These are phyloP conservation scores for Monosporozyma solicola DNA, from an alignment of 805 yeast genomes.

Conservation along the genomic window DNA sequence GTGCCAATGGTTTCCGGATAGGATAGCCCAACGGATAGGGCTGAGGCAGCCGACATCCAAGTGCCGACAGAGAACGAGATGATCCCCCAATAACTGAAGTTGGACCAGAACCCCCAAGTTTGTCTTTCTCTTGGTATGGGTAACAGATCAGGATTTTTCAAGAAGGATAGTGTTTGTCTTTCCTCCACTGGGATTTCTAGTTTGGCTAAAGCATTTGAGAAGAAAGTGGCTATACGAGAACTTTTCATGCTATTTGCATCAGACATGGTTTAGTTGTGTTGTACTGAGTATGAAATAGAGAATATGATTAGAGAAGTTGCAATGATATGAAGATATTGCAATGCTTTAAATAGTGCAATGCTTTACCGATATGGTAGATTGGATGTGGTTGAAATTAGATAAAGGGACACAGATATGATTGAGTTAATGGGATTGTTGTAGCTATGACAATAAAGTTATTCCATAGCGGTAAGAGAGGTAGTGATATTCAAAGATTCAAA, in stretches of 20 bases:
- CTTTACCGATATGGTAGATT: neutral
- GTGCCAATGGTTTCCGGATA: conserved; percentile 40
- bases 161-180: conserved; percentile 23
- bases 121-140: conserved; percentile 24
- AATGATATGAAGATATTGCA: neutral
- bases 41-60: conserved; percentile 38
- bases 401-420: neutral
- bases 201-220: neutral
- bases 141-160: conserved; percentile 30
- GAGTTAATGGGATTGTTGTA: neutral
- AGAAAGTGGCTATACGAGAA: neutral
- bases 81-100: conserved; percentile 38
- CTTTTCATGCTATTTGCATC: neutral
- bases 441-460: too few species aligned
- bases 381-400: neutral
- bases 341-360: neutral
- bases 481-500: too few species aligned
- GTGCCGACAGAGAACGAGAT: conserved; percentile 38
- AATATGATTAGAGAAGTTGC: neutral
- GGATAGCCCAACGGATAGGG: conserved; percentile 37
- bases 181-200: conserved; percentile 28
- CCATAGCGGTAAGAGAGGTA: too few species aligned
- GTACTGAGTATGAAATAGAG: too few species aligned
- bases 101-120: conserved; percentile 35
- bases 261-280: neutral